A percentile compares a stretch with the other conserved stretches of the same genome.
Evolutionary conservation across 768 basidiomycete species (phyloP).

Genomic region (Daedaleopsis nitida): DNA sequence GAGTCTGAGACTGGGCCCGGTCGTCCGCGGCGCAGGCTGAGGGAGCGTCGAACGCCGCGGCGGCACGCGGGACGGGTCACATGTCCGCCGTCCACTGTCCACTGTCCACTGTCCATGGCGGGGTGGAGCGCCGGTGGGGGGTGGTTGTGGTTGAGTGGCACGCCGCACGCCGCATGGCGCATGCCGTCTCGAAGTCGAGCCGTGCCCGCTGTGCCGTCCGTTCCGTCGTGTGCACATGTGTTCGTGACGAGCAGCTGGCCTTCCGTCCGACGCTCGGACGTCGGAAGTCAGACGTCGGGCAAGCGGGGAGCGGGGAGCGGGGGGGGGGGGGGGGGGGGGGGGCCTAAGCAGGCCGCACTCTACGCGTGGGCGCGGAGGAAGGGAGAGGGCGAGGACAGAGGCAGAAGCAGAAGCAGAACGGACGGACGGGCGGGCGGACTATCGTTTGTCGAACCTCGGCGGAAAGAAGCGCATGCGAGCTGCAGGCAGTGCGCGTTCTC

Average conservation of each 20-base stretch:
- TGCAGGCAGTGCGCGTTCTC: not conserved
- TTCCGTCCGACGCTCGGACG: not conserved
- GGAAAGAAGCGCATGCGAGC: not conserved
- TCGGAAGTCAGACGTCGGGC: not conserved
- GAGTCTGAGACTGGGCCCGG: no score
- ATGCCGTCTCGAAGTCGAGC: no score
- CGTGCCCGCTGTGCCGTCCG: not conserved
- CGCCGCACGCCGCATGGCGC: no score
- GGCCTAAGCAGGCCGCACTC: not conserved
- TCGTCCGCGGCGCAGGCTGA: no score
- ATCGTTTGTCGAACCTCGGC: conserved; percentile 24
- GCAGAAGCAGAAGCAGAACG: not conserved
- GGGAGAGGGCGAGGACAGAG: not conserved
- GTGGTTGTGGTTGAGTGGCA: no score
- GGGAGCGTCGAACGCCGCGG: no score
- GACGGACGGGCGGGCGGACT: conserved; percentile 11
- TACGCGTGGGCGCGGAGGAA: no score
- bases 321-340: not conserved
- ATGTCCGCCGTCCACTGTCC: no score
- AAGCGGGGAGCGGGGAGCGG: not conserved
- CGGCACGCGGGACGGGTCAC: no score
- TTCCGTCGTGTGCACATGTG: not conserved
- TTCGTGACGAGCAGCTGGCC: not conserved
- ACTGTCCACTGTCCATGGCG: no score
- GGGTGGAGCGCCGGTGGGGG: no score